phyloP scores from a whole-genome alignment of 169 alveolate genomes.

The Plasmodium gallinaceum region DNA sequence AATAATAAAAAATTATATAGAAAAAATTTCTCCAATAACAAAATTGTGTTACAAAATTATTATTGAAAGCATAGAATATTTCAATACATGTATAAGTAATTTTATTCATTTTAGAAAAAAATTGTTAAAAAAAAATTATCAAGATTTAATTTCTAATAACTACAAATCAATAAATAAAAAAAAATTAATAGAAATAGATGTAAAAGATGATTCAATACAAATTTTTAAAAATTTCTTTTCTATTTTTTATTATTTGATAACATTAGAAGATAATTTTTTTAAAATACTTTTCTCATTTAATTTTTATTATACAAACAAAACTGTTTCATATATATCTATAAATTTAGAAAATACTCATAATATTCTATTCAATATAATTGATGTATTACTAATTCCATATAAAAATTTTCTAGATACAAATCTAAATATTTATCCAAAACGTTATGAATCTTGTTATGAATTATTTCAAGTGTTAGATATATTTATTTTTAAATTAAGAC shows the following conservation, averaged over 20 bases:
- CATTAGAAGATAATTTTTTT: slow-evolving; percentile 53
- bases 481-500: slow-evolving; percentile 48
- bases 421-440: slow-evolving; percentile 42
- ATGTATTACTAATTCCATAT: slow-evolving; percentile 36
- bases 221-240: slow-evolving; percentile 51
- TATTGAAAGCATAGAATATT: slow-evolving; percentile 64
- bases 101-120: slow-evolving; percentile 56
- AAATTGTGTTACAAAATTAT: slow-evolving; percentile 72
- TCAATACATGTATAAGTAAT: slow-evolving; percentile 55
- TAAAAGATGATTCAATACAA: slow-evolving; percentile 25
- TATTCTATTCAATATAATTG: slow-evolving; percentile 40
- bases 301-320: slow-evolving; percentile 22
- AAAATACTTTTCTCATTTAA: slow-evolving; percentile 42
- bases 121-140: slow-evolving; percentile 39
- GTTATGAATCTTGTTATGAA: slow-evolving; percentile 64
- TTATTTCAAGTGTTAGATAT: slow-evolving; percentile 38
- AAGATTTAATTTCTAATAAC: slow-evolving; percentile 17
- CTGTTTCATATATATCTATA: slow-evolving; percentile 29
- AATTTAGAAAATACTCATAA: slow-evolving; percentile 65
- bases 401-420: slow-evolving; percentile 44
- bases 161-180: slow-evolving; percentile 12
- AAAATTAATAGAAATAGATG: slow-evolving; percentile 1
- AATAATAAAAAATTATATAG: slow-evolving; percentile 31
- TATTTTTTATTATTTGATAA: slow-evolving; percentile 43
- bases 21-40: slow-evolving; percentile 46